phyloP scores from a whole-genome alignment of 2,329 filamentous ascomycete genomes.

The Phialophora chinensis region DNA sequence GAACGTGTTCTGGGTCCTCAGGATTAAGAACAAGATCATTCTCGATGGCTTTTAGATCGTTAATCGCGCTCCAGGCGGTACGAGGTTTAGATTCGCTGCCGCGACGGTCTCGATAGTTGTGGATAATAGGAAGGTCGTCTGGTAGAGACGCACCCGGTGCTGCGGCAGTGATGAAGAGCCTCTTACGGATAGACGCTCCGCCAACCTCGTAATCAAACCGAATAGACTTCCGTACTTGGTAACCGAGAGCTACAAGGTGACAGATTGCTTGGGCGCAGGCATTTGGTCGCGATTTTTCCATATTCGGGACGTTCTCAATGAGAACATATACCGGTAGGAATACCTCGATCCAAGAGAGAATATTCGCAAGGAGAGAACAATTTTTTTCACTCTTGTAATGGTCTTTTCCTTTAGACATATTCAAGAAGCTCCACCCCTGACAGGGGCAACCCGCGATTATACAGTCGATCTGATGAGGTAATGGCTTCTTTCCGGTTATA shows the following conservation, averaged over 20 bases:
- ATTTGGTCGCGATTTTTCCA: constrained; percentile 66
- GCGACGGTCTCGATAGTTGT: neutral
- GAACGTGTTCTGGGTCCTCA: constrained; percentile 70
- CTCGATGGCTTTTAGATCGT: constrained; percentile 67
- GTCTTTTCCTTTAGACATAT: constrained; percentile 61
- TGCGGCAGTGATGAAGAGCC: constrained; percentile 74
- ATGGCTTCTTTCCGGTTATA: constrained; percentile 60
- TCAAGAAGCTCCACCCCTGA: constrained; percentile 73
- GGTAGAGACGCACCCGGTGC: constrained; percentile 63
- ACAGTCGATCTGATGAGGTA: constrained; percentile 68
- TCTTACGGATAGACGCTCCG: constrained; percentile 67
- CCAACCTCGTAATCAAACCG: constrained; percentile 74
- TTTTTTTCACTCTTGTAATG: constrained; percentile 65
- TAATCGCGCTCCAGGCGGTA: constrained; percentile 59
- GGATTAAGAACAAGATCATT: constrained; percentile 69
- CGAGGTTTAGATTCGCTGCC: constrained; percentile 34
- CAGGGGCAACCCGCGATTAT: constrained; percentile 78
- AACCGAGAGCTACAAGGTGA: constrained; percentile 75
- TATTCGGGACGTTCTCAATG: constrained; percentile 76
- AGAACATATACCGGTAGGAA: constrained; percentile 77
- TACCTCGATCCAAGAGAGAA: constrained; percentile 74
- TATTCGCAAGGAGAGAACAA: constrained; percentile 77
- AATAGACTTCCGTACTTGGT: constrained; percentile 72
- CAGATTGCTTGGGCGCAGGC: constrained; percentile 76
- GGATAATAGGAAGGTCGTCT: neutral